Evolutionary conservation across 495 filamentous ascomycete species (phyloP).

Genomic region (Aspergillus bertholletiae): DNA sequence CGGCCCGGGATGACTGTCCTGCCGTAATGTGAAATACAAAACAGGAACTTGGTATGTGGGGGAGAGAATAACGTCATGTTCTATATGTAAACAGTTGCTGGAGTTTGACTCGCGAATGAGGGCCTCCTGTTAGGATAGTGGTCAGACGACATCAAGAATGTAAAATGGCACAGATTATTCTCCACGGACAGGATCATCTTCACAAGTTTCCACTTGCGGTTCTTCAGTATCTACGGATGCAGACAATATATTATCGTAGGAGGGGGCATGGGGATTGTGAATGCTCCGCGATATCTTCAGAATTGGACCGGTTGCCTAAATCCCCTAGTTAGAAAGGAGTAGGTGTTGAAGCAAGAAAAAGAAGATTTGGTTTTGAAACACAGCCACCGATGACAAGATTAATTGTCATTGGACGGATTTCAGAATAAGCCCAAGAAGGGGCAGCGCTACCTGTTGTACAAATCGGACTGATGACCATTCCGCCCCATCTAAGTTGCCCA

Average conservation of each 20-base stretch:
- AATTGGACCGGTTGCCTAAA: conserved; percentile 26
- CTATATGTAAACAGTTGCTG: conserved; percentile 33
- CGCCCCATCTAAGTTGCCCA: conserved; percentile 9
- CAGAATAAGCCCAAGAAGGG: background rate
- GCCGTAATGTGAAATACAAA: conserved; percentile 53
- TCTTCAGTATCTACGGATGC: conserved; percentile 13
- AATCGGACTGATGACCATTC: conserved; percentile 29
- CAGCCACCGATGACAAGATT: background rate
- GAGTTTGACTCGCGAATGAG: conserved; percentile 25
- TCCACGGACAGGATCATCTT: conserved; percentile 37
- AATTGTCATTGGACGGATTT: background rate
- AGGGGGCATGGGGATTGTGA: conserved; percentile 1
- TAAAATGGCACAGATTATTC: conserved; percentile 2
- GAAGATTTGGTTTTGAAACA: background rate
- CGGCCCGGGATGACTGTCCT: conserved; percentile 56
- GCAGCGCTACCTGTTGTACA: conserved; percentile 27
- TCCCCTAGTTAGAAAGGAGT: conserved; percentile 13
- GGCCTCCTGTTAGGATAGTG: conserved; percentile 36
- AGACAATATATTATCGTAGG: conserved; percentile 1
- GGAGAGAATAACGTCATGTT: conserved; percentile 53
- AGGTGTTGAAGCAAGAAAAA: conserved; percentile 13
- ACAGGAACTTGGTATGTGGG: conserved; percentile 50
- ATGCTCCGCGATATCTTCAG: conserved; percentile 35
- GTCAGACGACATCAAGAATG: conserved; percentile 18
- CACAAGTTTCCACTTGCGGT: conserved; percentile 17